Evolutionary conservation across 805 yeast species (phyloP).

Genomic region (Saccharomycopsis vini): DNA sequence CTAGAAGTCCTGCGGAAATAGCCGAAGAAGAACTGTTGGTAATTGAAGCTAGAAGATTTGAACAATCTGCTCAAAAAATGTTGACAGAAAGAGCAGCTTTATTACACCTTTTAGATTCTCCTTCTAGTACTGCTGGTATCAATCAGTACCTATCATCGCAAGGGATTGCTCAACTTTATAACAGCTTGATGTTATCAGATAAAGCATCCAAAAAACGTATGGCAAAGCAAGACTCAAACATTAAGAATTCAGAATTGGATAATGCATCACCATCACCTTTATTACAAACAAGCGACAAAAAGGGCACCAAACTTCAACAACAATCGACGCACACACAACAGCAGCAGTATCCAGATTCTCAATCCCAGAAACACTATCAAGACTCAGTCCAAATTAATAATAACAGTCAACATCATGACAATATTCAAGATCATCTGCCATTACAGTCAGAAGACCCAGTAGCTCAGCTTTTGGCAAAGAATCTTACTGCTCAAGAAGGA

Average conservation of each 20-base stretch:
- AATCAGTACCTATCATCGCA: conserved; percentile 75
- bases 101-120: conserved; percentile 75
- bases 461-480: conserved; percentile 37
- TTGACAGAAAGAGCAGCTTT: conserved; percentile 73
- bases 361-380: no score
- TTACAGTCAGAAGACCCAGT: conserved; percentile 21
- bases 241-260: neutral
- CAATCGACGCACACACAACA: conserved; percentile 22
- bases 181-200: conserved; percentile 61
- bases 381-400: no score
- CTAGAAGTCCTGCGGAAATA: conserved; percentile 88
- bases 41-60: conserved; percentile 87
- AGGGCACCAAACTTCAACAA: conserved; percentile 9
- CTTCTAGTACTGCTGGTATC: conserved; percentile 61
- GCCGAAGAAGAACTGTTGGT: conserved; percentile 96
- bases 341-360: conserved; percentile 21
- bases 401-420: neutral
- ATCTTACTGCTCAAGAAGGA: conserved; percentile 68
- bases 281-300: neutral
- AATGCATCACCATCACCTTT: neutral
- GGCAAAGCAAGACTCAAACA: conserved; percentile 20
- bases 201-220: conserved; percentile 50
- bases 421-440: neutral
- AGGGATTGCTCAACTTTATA: conserved; percentile 81
- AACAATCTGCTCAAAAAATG: conserved; percentile 84